Conservation (phyloP, 352 stramenopile genomes). For the Pilasporangium apinafurcum region DNA sequence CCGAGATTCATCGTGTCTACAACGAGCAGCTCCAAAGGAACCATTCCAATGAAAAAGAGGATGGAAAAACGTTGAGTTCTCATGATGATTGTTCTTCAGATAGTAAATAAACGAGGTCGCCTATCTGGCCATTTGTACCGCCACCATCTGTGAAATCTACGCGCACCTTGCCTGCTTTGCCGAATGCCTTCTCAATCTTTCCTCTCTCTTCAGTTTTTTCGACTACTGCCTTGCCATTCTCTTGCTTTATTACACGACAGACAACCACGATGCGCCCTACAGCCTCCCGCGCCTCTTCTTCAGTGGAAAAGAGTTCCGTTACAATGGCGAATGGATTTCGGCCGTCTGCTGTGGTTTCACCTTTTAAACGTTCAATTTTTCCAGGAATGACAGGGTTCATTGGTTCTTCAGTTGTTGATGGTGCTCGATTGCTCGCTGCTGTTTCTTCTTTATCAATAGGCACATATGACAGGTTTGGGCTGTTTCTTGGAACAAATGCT, state of each 20-base stretch:
- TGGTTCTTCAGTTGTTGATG: background rate
- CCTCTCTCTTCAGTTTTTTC: constrained; percentile 18
- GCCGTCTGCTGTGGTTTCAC: constrained; percentile 50
- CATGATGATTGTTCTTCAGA: no score
- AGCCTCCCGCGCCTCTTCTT: constrained; percentile 28
- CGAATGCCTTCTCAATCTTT: constrained; percentile 62
- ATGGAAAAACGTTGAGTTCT: no score
- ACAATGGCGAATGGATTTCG: constrained; percentile 66
- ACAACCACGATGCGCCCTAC: constrained; percentile 19
- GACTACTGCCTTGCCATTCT: background rate
- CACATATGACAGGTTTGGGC: background rate
- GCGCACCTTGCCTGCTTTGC: constrained; percentile 71
- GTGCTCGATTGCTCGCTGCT: background rate
- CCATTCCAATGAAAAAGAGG: no score
- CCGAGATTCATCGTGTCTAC: no score
- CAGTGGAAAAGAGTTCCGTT: constrained; percentile 39
- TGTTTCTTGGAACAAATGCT: constrained; percentile 10
- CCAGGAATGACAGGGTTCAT: constrained; percentile 6
- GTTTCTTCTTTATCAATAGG: background rate
- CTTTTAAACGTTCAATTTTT: constrained; percentile 59
- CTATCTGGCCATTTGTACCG: constrained; percentile 40
- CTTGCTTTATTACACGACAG: constrained; percentile 6
- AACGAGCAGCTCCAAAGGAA: no score
- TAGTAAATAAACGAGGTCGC: constrained; percentile 24
- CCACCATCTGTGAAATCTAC: constrained; percentile 32